A percentile compares a stretch with the other conserved stretches of the same genome.
phyloP scores from a whole-genome alignment of 202 grass and related monocot species.

The Cymbopogon flexuosus region DNA sequence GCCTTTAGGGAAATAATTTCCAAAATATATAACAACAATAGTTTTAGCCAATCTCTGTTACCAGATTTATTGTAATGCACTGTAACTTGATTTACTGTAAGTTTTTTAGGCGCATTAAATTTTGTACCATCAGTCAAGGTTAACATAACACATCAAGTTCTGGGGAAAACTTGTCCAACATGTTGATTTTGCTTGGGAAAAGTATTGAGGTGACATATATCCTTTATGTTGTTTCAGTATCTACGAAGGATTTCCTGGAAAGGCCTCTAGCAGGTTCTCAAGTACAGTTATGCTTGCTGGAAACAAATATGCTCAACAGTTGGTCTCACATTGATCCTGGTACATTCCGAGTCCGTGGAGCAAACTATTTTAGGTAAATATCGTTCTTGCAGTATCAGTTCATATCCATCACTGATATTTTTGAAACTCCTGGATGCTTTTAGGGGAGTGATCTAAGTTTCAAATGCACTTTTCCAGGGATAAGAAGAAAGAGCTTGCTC shows the following conservation, averaged over 20 bases:
- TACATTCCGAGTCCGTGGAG: constrained; percentile 74
- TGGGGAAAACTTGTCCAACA: neutral
- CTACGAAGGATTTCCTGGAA: constrained; percentile 65
- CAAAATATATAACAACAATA: neutral
- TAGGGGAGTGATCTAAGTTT: constrained; percentile 25
- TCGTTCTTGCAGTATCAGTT: constrained; percentile 18
- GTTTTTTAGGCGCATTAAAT: neutral
- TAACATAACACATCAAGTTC: neutral
- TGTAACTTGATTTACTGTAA: neutral
- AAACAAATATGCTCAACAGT: constrained; percentile 77
- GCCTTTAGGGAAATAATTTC: neutral
- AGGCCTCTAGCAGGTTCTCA: constrained; percentile 87
- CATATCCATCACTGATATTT: neutral
- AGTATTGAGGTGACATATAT: constrained; percentile 15
- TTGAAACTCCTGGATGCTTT: constrained; percentile 9
- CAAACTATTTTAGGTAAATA: constrained; percentile 85
- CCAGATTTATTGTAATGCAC: neutral
- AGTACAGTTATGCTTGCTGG: constrained; percentile 69
- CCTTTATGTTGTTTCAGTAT: constrained; percentile 51
- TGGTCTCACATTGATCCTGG: constrained; percentile 81
- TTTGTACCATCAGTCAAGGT: neutral
- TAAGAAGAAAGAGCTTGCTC: constrained; percentile 94
- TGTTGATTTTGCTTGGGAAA: constrained; percentile 9
- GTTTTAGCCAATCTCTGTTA: neutral
- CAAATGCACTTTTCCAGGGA: constrained; percentile 50